Evolutionary conservation across 352 stramenopile genomes (phyloP), one percentile per base, ranked within the genome.

Genomic region (Phytophthora capsici): DNA sequence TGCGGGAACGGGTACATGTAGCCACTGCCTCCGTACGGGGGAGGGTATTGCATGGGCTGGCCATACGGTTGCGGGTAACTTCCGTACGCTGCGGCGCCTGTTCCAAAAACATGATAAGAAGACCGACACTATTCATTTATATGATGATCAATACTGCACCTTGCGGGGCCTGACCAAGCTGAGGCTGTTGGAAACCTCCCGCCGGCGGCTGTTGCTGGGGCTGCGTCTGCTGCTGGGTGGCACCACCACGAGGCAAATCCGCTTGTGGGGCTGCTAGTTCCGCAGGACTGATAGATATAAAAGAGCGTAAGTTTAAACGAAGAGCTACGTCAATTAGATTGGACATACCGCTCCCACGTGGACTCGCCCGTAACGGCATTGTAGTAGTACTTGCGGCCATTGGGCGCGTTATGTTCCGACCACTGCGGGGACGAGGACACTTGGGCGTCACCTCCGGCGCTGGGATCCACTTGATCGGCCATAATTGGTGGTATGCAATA

Each of bases 301-400:
- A 6, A 55, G 23, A 40, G 22, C 9, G 41, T 50, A 19, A 48
- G 38, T 28, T 22, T 49, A 1, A 19, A 30, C 16, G 7, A 20
- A 17, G 40, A 60, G 40, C 10, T 55, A 46, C 9, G 12, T 13
- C 19, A 61, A 53, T 28, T 34, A 28, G 22, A 16, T 30, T 25
- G 2, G 26, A 77, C 84, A 40, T 73, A 95, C 76, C 84, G 85
- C 45, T 97, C 89, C 90, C 90, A 98, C 37, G 81, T 95, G 17
- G 89, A 96, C 63, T 96, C 90, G 56, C 89, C 89, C 23, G 91
- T 96, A 58, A 86, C 77, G 71, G 86, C 79, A 71, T 97, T 97
- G 83, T 97, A 97, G 73, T 92, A 97, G 71, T 97, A 97, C 71
- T 93, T 94, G 75, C 90, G 84, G 54, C 91, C 91, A 62, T 97